Percentiles rank a stretch among this genome's conserved stretches.
Conservation (phyloP, 495 filamentous ascomycete species). For the Evernia prunastri region DNA sequence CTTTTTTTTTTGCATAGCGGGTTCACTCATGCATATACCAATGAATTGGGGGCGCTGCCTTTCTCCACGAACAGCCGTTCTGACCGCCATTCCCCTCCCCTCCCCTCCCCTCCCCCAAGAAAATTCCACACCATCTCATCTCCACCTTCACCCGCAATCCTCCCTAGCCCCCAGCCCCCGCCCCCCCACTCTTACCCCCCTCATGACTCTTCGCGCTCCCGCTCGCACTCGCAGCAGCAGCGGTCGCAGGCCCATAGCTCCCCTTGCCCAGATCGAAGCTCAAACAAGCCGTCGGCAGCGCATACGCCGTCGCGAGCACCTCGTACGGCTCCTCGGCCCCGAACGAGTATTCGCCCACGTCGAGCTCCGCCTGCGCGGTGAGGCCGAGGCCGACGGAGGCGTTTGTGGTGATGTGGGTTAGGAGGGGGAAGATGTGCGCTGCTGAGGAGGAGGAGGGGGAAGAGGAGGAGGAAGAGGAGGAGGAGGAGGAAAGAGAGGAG, state of each 20-base stretch:
- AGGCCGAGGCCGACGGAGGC: slow-evolving; percentile 26
- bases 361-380: slow-evolving; percentile 21
- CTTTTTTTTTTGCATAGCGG: slow-evolving; percentile 1
- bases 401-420: slow-evolving; percentile 23
- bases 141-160: not conserved
- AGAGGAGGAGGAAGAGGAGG: too few relatives aligned
- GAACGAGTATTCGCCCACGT: not conserved
- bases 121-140: too few relatives aligned
- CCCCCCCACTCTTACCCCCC: not conserved
- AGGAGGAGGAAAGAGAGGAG: too few relatives aligned
- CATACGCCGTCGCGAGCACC: slow-evolving; percentile 13
- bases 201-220: not conserved
- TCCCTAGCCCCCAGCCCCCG: not conserved
- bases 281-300: slow-evolving; percentile 27
- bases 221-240: not conserved
- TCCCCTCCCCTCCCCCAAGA: not conserved
- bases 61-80: too few relatives aligned
- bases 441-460: slow-evolving; percentile 9
- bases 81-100: not conserved
- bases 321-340: not conserved
- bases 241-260: slow-evolving; percentile 16
- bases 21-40: too few relatives aligned
- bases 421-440: slow-evolving; percentile 17
- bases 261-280: slow-evolving; percentile 21
- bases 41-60: not conserved